Evolutionary conservation across 371 early-diverging fungal species (phyloP).

Genomic region (Actinomortierella wolfii): DNA sequence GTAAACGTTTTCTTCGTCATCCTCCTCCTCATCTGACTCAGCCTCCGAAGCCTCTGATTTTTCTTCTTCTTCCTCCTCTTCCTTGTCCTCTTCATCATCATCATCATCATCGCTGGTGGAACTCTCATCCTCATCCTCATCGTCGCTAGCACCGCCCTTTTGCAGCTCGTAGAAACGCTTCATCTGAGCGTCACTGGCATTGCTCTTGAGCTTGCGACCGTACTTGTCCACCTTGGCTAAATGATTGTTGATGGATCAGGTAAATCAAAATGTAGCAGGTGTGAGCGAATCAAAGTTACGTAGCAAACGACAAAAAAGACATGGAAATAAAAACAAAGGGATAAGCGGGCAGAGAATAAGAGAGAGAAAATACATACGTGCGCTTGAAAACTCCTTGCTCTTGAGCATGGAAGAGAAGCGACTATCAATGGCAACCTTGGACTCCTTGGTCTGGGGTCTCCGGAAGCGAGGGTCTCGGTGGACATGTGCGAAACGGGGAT

Average conservation of each 20-base stretch:
- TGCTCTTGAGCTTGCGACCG: constrained; percentile 69
- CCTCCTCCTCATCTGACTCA: constrained; percentile 33
- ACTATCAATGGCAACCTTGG: constrained; percentile 89
- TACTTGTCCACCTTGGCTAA: constrained; percentile 87
- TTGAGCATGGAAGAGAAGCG: constrained; percentile 86
- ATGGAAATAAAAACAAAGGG: not conserved
- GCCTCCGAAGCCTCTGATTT: constrained; percentile 29
- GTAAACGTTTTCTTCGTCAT: constrained; percentile 42
- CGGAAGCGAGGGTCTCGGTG: constrained; percentile 90
- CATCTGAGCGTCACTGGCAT: constrained; percentile 58
- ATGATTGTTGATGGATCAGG: not conserved
- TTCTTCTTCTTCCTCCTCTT: constrained; percentile 54
- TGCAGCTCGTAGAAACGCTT: constrained; percentile 65
- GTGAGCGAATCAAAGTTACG: not conserved
- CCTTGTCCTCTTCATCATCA: constrained; percentile 52
- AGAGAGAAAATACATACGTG: constrained; percentile 52
- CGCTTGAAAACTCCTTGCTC: constrained; percentile 74
- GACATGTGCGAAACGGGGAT: constrained; percentile 84
- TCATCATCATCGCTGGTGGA: constrained; percentile 24
- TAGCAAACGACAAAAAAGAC: not conserved
- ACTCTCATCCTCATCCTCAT: constrained; percentile 49
- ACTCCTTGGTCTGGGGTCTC: constrained; percentile 77
- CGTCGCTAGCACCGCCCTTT: constrained; percentile 29
- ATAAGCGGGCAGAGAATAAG: not conserved
- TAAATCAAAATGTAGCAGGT: not conserved